Evolutionary conservation across 2,329 filamentous ascomycete genomes (phyloP).

Genomic region (Botryosphaeria dothidea): DNA sequence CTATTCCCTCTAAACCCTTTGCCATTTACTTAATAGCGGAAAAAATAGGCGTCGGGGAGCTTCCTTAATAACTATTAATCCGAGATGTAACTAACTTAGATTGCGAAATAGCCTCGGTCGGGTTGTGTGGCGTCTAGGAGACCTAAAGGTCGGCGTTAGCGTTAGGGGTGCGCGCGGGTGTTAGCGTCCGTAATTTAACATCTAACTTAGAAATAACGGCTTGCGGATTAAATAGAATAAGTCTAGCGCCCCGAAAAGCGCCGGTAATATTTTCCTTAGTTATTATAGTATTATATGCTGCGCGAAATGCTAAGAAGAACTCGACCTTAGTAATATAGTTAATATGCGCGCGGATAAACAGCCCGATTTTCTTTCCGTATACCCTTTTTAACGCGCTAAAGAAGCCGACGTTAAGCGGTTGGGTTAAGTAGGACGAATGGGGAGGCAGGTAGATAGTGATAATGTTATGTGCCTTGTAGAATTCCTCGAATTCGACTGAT

Average conservation of each 20-base stretch:
- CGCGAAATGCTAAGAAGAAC: constrained; percentile 25
- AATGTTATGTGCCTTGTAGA: constrained; percentile 37
- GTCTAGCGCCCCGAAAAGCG: constrained; percentile 30
- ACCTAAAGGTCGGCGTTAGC: background rate
- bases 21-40: background rate
- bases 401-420: constrained; percentile 40
- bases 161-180: background rate
- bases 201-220: constrained; percentile 33
- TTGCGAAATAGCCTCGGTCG: background rate
- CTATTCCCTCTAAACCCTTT: constrained; percentile 1
- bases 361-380: constrained; percentile 31
- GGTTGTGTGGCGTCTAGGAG: constrained; percentile 16
- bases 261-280: constrained; percentile 28
- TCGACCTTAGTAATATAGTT: constrained; percentile 29
- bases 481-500: constrained; percentile 35
- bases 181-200: constrained; percentile 23
- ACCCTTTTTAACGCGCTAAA: constrained; percentile 35
- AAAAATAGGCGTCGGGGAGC: constrained; percentile 15
- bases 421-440: constrained; percentile 37
- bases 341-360: constrained; percentile 28
- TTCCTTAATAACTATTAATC: constrained; percentile 2
- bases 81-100: background rate
- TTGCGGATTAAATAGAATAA: constrained; percentile 33
- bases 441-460: constrained; percentile 36
- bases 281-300: constrained; percentile 26